phyloP scores from a whole-genome alignment of 371 early-diverging fungal species.

The Mortierella sp. region DNA sequence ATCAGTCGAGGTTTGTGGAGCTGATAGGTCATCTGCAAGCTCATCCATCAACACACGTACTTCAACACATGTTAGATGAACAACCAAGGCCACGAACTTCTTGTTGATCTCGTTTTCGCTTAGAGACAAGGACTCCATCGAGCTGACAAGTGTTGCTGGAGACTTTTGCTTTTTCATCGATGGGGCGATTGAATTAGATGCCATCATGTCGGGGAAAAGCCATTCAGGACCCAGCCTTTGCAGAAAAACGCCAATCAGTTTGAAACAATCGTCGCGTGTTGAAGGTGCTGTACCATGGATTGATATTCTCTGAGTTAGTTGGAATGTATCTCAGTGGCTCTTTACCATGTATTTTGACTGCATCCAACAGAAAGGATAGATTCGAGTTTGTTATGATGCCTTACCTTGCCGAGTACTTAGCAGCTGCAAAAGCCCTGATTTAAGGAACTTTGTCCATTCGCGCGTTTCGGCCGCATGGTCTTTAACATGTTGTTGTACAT shows the following conservation, averaged over 20 bases:
- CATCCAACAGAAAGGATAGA: background rate
- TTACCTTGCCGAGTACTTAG: conserved; percentile 50
- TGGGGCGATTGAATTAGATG: background rate
- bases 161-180: conserved; percentile 18
- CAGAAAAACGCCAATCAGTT: conserved; percentile 30
- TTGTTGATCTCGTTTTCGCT: conserved; percentile 38
- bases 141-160: conserved; percentile 30
- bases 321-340: no score
- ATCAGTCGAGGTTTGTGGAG: background rate
- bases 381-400: background rate
- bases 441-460: conserved; percentile 28
- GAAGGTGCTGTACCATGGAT: conserved; percentile 16
- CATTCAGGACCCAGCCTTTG: conserved; percentile 39
- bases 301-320: background rate
- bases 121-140: conserved; percentile 36
- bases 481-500: conserved; percentile 31
- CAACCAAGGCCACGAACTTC: conserved; percentile 35
- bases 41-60: conserved; percentile 45
- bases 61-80: conserved; percentile 44
- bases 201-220: conserved; percentile 35
- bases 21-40: conserved; percentile 21
- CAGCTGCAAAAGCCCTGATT: conserved; percentile 41
- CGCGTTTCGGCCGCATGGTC: conserved; percentile 18
- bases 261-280: conserved; percentile 40
- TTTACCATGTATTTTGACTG: no score